phyloP scores from a whole-genome alignment of 2,329 filamentous ascomycete genomes.

The Zasmidium citrigriseum region DNA sequence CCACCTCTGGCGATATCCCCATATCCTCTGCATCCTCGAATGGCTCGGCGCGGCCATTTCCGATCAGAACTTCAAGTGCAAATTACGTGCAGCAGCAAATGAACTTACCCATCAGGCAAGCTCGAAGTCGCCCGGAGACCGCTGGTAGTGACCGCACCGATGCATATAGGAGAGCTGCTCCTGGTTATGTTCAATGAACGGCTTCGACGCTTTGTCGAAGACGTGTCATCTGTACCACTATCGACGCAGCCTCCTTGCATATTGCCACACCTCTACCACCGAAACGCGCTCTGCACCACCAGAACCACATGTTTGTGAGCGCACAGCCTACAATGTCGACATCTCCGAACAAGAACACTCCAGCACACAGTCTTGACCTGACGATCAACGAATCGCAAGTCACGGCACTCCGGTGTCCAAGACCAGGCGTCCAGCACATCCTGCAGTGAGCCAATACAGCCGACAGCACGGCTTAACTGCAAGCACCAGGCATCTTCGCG shows the following conservation, averaged over 20 bases:
- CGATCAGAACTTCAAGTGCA: slow-evolving; percentile 45
- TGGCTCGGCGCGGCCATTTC: slow-evolving; percentile 39
- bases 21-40: slow-evolving; percentile 27
- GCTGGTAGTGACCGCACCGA: slow-evolving; percentile 30
- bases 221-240: background rate
- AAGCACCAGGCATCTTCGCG: background rate
- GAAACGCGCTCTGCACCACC: background rate
- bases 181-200: slow-evolving; percentile 27
- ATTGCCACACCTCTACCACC: slow-evolving; percentile 4
- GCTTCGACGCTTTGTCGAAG: background rate
- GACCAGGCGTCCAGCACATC: too few species aligned
- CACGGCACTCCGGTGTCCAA: too few species aligned
- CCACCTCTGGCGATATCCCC: slow-evolving; percentile 33
- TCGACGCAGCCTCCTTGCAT: slow-evolving; percentile 6
- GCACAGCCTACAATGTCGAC: too few species aligned
- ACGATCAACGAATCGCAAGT: too few species aligned
- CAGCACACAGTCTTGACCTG: too few species aligned
- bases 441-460: too few species aligned
- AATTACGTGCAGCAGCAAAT: slow-evolving; percentile 34
- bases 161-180: slow-evolving; percentile 27
- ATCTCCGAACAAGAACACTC: too few species aligned
- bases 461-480: too few species aligned
- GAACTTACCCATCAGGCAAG: slow-evolving; percentile 49
- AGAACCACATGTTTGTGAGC: background rate
- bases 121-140: slow-evolving; percentile 33